Evolutionary conservation across 805 yeast genomes (phyloP).

Genomic region (Candida multigemmis): DNA sequence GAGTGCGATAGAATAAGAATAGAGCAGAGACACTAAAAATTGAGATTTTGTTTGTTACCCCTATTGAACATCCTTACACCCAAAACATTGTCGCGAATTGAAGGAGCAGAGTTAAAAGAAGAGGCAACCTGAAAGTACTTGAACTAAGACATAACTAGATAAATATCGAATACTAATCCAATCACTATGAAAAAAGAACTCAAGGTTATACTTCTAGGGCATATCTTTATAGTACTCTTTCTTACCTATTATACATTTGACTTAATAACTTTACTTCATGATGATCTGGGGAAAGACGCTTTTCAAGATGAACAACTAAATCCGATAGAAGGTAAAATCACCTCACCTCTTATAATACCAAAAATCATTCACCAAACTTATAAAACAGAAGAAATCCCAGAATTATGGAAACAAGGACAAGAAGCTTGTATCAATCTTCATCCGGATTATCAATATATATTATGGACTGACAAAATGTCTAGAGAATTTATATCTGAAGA

Average conservation of each 20-base stretch:
- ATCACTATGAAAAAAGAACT: constrained; percentile 56
- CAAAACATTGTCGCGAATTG: too few relatives aligned
- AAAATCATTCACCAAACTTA: constrained; percentile 92
- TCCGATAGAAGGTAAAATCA: constrained; percentile 35
- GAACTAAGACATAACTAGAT: too few relatives aligned
- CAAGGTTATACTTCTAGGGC: constrained; percentile 51
- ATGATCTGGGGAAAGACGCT: constrained; percentile 60
- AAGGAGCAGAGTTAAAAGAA: too few relatives aligned
- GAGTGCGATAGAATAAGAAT: too few relatives aligned
- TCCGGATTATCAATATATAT: constrained; percentile 78
- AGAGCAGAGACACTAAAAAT: too few relatives aligned
- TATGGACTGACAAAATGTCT: constrained; percentile 87
- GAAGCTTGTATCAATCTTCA: constrained; percentile 67
- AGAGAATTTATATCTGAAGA: constrained; percentile 68
- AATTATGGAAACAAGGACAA: constrained; percentile 72
- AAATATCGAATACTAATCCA: not conserved
- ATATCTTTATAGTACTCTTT: constrained; percentile 42
- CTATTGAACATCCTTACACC: too few relatives aligned
- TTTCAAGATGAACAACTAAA: constrained; percentile 54
- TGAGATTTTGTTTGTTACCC: too few relatives aligned
- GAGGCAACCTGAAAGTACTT: too few relatives aligned
- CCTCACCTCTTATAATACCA: constrained; percentile 58
- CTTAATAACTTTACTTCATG: constrained; percentile 63
- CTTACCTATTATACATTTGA: constrained; percentile 62
- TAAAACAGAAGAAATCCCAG: constrained; percentile 71